phyloP scores from a whole-genome alignment of 768 basidiomycete genomes.

The Kondoa malvinella region DNA sequence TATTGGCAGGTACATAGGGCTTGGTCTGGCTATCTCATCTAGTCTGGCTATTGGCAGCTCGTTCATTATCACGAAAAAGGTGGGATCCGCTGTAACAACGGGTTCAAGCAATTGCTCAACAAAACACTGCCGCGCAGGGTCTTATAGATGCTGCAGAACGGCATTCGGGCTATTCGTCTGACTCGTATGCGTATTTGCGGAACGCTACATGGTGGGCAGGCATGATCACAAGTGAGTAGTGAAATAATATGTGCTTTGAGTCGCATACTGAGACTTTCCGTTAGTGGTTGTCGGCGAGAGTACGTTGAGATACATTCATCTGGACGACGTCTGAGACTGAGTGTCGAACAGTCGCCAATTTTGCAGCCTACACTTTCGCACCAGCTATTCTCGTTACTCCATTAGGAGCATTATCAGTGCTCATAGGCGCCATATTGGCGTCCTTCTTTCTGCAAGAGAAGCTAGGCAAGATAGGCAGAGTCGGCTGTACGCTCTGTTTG shows the following conservation, averaged over 20 bases:
- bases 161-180: conserved; percentile 43
- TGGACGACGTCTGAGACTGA: background rate
- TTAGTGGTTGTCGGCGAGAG: conserved; percentile 85
- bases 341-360: conserved; percentile 39
- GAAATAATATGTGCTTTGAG: conserved; percentile 8
- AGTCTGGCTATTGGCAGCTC: conserved; percentile 81
- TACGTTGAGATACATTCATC: conserved; percentile 31
- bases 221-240: conserved; percentile 64
- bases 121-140: conserved; percentile 42
- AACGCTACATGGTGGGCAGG: conserved; percentile 98
- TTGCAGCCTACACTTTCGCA: conserved; percentile 93
- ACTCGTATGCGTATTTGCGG: conserved; percentile 65
- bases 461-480: conserved; percentile 75
- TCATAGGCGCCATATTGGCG: conserved; percentile 88
- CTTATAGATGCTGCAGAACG: conserved; percentile 62
- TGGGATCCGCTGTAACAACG: conserved; percentile 28
- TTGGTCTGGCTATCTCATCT: conserved; percentile 68
- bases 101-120: background rate
- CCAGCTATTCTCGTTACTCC: conserved; percentile 97
- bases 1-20: conserved; percentile 43
- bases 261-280: conserved; percentile 11
- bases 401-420: conserved; percentile 84
- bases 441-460: conserved; percentile 84
- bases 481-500: conserved; percentile 66
- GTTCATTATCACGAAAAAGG: conserved; percentile 99